Percentiles rank a stretch among this genome's conserved stretches.
phyloP scores from a whole-genome alignment of 768 basidiomycete species.

The Psilocybe sp. region DNA sequence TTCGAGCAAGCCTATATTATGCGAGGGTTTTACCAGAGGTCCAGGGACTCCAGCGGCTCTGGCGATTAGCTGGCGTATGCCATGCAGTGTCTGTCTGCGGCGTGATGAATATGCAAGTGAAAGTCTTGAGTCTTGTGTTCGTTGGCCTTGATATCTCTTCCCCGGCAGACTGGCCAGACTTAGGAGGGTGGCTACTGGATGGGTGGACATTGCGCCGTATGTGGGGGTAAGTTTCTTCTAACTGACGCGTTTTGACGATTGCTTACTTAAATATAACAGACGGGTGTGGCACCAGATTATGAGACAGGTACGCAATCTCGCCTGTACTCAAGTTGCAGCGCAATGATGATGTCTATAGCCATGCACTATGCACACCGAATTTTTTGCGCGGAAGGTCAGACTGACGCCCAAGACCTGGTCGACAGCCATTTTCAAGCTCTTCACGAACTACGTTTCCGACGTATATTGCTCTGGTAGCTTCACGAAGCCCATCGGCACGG shows the following conservation, averaged over 20 bases:
- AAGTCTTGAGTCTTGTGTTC: slow-evolving; percentile 4
- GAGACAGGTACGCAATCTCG: slow-evolving; percentile 25
- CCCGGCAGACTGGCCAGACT: slow-evolving; percentile 32
- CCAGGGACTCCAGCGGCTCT: slow-evolving; percentile 2
- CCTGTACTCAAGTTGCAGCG: not conserved
- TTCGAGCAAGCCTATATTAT: slow-evolving; percentile 16
- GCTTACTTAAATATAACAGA: slow-evolving; percentile 11
- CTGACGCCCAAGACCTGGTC: slow-evolving; percentile 21
- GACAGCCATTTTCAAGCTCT: slow-evolving; percentile 27
- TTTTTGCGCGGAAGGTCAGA: slow-evolving; percentile 20
- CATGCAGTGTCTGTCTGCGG: slow-evolving; percentile 7
- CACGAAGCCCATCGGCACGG: not conserved
- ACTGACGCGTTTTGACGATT: not conserved
- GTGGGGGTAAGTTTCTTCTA: slow-evolving; percentile 33
- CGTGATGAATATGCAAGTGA: not conserved
- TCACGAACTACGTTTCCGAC: slow-evolving; percentile 21
- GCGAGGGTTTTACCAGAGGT: slow-evolving; percentile 5
- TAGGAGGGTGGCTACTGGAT: slow-evolving; percentile 29
- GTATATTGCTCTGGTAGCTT: not conserved
- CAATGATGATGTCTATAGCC: slow-evolving; percentile 13
- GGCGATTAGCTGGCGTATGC: slow-evolving; percentile 10
- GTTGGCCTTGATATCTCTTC: not conserved
- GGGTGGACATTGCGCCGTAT: slow-evolving; percentile 36
- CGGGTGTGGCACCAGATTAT: slow-evolving; percentile 34
- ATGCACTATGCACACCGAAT: slow-evolving; percentile 24